Evolutionary conservation across 495 filamentous ascomycete species (phyloP).

Genomic region (Lasiosphaeriaceae sp.): DNA sequence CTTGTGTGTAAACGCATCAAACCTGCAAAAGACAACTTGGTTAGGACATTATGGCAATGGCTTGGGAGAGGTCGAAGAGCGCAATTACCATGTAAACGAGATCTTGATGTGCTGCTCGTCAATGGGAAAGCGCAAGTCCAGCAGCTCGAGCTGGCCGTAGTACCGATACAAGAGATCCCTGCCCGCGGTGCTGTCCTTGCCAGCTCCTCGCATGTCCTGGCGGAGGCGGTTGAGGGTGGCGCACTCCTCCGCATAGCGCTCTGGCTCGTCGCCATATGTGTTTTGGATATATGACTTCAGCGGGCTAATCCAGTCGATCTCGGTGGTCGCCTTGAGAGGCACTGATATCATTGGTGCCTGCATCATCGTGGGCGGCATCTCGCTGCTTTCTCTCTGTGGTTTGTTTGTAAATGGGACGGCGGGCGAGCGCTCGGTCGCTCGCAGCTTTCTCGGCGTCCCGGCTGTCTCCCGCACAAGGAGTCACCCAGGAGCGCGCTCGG

Average conservation of each 20-base stretch:
- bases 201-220: conserved; percentile 97
- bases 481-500: conserved; percentile 4
- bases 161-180: conserved; percentile 94
- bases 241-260: conserved; percentile 91
- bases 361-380: conserved; percentile 46
- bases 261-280: conserved; percentile 94
- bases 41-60: conserved; percentile 15
- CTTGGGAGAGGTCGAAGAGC: neutral
- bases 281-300: conserved; percentile 90
- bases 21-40: conserved; percentile 54
- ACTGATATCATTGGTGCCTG: conserved; percentile 88
- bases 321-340: conserved; percentile 96
- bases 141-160: conserved; percentile 91
- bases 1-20: conserved; percentile 97
- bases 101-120: conserved; percentile 99
- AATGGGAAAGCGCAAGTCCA: conserved; percentile 93
- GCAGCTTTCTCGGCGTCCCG: conserved; percentile 1
- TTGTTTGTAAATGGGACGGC: neutral
- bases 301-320: conserved; percentile 96
- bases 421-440: conserved; percentile 1
- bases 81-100: conserved; percentile 85
- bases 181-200: conserved; percentile 92
- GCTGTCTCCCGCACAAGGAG: conserved; percentile 5
- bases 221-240: conserved; percentile 91
- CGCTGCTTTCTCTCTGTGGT: neutral